Evolutionary conservation across 2,329 filamentous ascomycete species (phyloP).

Genomic region (Botrytis pseudocinerea): DNA sequence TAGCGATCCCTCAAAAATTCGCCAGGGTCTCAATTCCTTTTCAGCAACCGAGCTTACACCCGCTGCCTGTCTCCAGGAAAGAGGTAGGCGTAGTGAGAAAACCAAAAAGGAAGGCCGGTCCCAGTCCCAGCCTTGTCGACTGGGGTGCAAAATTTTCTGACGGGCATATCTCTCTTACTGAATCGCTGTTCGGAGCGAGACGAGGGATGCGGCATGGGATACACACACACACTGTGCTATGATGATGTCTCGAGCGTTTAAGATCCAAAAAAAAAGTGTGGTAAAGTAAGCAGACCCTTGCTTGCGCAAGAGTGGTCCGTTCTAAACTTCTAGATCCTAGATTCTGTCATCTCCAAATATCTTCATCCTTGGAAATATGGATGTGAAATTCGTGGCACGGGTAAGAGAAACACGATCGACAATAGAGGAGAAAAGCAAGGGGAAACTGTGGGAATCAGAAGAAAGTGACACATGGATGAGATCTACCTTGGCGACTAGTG

Average conservation of each 20-base stretch:
- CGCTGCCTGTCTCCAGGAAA: conserved; percentile 14
- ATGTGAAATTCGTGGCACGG: conserved; percentile 19
- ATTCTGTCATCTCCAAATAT: conserved; percentile 16
- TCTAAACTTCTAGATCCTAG: conserved; percentile 15
- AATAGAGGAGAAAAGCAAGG: conserved; percentile 16
- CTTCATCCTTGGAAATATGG: conserved; percentile 10
- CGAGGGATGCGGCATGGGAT: conserved; percentile 3
- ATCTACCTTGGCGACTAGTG: conserved; percentile 4
- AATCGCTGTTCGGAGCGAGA: conserved; percentile 5
- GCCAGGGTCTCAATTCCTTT: conserved; percentile 18
- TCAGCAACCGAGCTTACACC: conserved; percentile 17
- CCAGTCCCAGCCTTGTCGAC: conserved; percentile 23
- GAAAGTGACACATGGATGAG: conserved; percentile 12
- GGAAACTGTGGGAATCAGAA: conserved; percentile 1
- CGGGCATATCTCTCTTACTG: conserved; percentile 6
- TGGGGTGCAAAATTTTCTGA: conserved; percentile 7
- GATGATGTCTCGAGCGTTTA: conserved; percentile 17
- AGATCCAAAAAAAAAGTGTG: conserved; percentile 2
- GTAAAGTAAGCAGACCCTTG: conserved; percentile 8
- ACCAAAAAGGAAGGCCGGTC: conserved; percentile 17
- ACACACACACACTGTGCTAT: conserved; percentile 6
- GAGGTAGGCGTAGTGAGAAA: conserved; percentile 3
- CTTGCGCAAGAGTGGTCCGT: conserved; percentile 3
- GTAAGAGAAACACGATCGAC: conserved; percentile 23
- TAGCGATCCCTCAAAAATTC: conserved; percentile 11